Percentiles rank a stretch among this genome's conserved stretches.
phyloP scores from a whole-genome alignment of 2,329 filamentous ascomycete genomes.

The Torrubiella hemipterigena region DNA sequence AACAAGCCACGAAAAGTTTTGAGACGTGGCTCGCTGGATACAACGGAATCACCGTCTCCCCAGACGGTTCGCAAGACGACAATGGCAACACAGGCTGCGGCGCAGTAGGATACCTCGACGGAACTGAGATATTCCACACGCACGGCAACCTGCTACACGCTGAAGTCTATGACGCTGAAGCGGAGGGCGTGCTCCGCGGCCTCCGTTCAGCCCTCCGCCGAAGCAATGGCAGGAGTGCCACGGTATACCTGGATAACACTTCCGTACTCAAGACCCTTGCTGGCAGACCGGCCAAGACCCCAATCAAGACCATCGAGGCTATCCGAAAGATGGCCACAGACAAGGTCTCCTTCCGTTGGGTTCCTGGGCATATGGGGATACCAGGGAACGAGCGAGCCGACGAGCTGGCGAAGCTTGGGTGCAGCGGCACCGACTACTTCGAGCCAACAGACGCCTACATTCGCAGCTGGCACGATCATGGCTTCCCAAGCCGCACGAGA shows the following conservation, averaged over 20 bases:
- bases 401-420: constrained; percentile 3
- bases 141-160: too few species aligned
- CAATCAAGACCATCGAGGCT: constrained; percentile 1
- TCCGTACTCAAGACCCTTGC: constrained; percentile 3
- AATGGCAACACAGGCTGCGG: too few species aligned
- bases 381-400: constrained; percentile 4
- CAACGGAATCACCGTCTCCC: too few species aligned
- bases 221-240: constrained; percentile 1
- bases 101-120: too few species aligned
- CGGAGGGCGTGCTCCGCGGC: constrained; percentile 1
- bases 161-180: constrained; percentile 4
- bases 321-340: constrained; percentile 1
- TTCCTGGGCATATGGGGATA: constrained; percentile 2
- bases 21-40: too few species aligned
- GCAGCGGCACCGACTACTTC: neutral
- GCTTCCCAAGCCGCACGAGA: neutral
- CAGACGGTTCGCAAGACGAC: too few species aligned
- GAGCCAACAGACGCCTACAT: constrained; percentile 1
- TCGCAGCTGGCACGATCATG: neutral
- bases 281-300: neutral
- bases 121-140: too few species aligned
- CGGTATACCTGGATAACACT: constrained; percentile 4
- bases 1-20: too few species aligned
- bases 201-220: neutral
- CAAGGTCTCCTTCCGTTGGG: constrained; percentile 2